Base-by-base conservation (phyloP, 495 filamentous ascomycete genomes). In the Pseudevernia furfuracea region DNA sequence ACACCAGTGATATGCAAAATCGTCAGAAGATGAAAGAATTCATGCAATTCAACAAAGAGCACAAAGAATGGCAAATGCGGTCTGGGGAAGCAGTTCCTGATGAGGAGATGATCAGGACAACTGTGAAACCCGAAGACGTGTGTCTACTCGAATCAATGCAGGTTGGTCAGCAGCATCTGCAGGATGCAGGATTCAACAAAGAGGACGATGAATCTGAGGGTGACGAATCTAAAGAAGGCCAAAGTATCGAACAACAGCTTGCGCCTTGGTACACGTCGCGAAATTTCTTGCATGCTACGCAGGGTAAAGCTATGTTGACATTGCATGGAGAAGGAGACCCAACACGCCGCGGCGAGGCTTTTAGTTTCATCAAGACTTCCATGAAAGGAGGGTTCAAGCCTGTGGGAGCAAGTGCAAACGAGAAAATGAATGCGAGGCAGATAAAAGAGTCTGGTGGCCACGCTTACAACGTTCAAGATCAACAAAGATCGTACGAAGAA, bases 381-480 rank as follows among this genome's bases (percentile, higher is more conserved):
- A 99, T 99, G 94, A 99, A 99, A 74, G 94, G 94, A 56, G 94
- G 94, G 4, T 99, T 94, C 76, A 90, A 95, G 69, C 89, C 91
- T 38, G 81, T 91, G 63, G 89, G 93, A 14, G 91, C 96, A 69
- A 93, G 91, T 68, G 89, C 91, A 4, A 83, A 88, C 46, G 90
- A 95, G 58, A 95, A 90, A 64, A 84, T 96, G 46, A 89, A 90
- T 61, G 86, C 85, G n/a, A 82, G 88, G 66, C 84, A 89, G 67
- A 81, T 88, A 62, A 95, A 96, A 70, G 92, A 94, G 34, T 89
- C 92, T 65, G 91, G 92, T 41, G 93, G 94, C 3, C 94, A 99
- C 73, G 89, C 86, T 72, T 99, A 99, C 78, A 99, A 99, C 68
- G 94, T 99, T 62, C 91, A 91, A 64, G 82, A 85, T 61, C 94